Percentiles rank a stretch among this genome's conserved stretches.
phyloP scores from a whole-genome alignment of 495 filamentous ascomycete genomes.

The Penicillium herquei region DNA sequence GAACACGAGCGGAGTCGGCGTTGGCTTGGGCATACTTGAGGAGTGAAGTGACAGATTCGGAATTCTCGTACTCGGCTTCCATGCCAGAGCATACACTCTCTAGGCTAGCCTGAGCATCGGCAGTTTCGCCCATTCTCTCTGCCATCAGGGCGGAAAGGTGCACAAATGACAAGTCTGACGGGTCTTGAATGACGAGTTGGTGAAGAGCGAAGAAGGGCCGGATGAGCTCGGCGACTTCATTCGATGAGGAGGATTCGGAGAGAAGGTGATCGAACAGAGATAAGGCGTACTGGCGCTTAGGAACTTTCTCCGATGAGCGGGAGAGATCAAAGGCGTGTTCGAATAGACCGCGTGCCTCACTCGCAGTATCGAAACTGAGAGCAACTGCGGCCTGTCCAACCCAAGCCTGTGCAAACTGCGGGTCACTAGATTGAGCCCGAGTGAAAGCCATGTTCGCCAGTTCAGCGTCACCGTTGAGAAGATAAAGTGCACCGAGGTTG shows the following conservation, averaged over 20 bases:
- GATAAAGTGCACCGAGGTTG: constrained; percentile 83
- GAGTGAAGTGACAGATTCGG: constrained; percentile 71
- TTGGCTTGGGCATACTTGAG: constrained; percentile 79
- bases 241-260: constrained; percentile 49
- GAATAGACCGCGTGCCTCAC: constrained; percentile 79
- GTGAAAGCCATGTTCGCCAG: constrained; percentile 88
- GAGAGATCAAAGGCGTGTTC: constrained; percentile 96
- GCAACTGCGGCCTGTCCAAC: constrained; percentile 88
- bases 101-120: constrained; percentile 63
- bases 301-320: constrained; percentile 64
- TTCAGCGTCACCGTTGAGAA: constrained; percentile 76
- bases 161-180: constrained; percentile 63
- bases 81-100: constrained; percentile 61
- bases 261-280: constrained; percentile 78
- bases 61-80: constrained; percentile 79
- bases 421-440: constrained; percentile 87
- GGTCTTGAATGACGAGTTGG: constrained; percentile 69
- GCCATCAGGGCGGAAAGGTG: constrained; percentile 79
- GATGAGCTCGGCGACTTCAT: constrained; percentile 61
- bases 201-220: constrained; percentile 84
- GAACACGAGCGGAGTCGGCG: constrained; percentile 76
- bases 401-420: constrained; percentile 91
- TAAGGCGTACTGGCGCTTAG: constrained; percentile 72
- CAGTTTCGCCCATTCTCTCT: constrained; percentile 70
- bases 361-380: constrained; percentile 58